These are phyloP conservation scores for Colletotrichum sublineola DNA, from an alignment of 2,329 filamentous ascomycete species.

Conservation along the genomic window DNA sequence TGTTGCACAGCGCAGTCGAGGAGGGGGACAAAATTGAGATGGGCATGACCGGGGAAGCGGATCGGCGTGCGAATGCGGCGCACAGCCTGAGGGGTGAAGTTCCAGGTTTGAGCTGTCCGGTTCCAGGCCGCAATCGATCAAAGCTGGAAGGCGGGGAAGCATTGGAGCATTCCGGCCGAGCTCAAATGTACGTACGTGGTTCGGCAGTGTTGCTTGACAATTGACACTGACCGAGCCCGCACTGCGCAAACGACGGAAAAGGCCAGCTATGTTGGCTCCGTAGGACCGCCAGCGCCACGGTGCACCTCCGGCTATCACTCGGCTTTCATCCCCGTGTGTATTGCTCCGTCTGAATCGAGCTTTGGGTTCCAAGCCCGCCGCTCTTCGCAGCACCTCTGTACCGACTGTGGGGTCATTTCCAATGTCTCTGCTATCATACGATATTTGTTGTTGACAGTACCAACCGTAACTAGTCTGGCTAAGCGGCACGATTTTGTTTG, in stretches of 20 bases:
- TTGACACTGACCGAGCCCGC: background rate
- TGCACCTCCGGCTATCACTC: conserved; percentile 16
- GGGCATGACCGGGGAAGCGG: conserved; percentile 5
- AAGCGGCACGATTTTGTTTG: background rate
- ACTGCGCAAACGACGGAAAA: conserved; percentile 13
- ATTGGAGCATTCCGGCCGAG: conserved; percentile 28
- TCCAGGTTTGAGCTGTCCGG: conserved; percentile 19
- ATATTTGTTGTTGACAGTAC: background rate
- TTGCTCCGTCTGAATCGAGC: conserved; percentile 13
- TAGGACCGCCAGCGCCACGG: conserved; percentile 20
- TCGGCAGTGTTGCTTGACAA: conserved; percentile 1
- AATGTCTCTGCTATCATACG: background rate
- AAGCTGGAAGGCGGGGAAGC: conserved; percentile 31
- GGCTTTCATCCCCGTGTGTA: conserved; percentile 19
- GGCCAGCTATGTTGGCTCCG: conserved; percentile 18
- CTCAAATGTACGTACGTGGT: conserved; percentile 6
- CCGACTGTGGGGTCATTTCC: background rate
- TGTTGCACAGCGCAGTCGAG: conserved; percentile 11
- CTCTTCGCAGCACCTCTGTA: too few relatives aligned
- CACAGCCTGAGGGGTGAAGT: conserved; percentile 32
- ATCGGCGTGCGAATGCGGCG: conserved; percentile 28
- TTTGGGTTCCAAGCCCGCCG: background rate
- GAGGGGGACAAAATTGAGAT: conserved; percentile 13
- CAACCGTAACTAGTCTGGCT: background rate
- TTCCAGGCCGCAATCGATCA: conserved; percentile 20